Base-by-base conservation (phyloP, 352 stramenopile genomes). In the Poterioochromonas sp. region DNA sequence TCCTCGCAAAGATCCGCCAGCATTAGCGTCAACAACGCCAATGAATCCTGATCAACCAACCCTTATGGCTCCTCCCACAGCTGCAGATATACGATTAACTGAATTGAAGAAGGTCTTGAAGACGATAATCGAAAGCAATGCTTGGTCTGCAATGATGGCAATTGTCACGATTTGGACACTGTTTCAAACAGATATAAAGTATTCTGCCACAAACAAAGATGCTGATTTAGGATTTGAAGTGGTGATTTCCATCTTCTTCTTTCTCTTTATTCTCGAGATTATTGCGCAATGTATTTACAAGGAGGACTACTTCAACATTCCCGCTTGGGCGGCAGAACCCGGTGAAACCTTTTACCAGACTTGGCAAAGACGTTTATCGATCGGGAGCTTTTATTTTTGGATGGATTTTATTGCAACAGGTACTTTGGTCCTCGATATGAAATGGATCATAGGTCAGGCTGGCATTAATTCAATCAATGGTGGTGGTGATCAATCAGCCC, bases 341-440 rank as follows among this genome's bases (percentile, higher is more conserved):
- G 37, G 43, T 34, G 68, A 81, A 32, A 40, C 34, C 5, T 43
- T 40, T 5, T 5, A 51, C 51, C 0, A 43, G 20, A 81, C 40
- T 11, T 68, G 35, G 77, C 84, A 80, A 49, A 90, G 91, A 79
- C 85, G 87, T 0, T 79, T 85, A 40, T 92, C 94, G 80, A 73
- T 92, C 74, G 79, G 83, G 18, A 86, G 83, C 79, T 97, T 97
- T 78, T 97, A 96, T 85, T 97, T 97, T 80, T 97, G 93, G 83
- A 82, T 97, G 68, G 93, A 97, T 81, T 81, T 95, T 47, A 88
- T 97, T 44, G 94, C 93, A 44, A 96, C 91, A 29, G 69, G 95
- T 29, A 96, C 91, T 8, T 87, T 97, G 41, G 26, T 73, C 29
- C n/a, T 73, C 44, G 1, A 69, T 5, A 84, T 84, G 32, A 51